Evolutionary conservation across 75 land plant species (phyloP), one percentile per base, ranked within the genome.

Genomic region (Pinus albicaulis): DNA sequence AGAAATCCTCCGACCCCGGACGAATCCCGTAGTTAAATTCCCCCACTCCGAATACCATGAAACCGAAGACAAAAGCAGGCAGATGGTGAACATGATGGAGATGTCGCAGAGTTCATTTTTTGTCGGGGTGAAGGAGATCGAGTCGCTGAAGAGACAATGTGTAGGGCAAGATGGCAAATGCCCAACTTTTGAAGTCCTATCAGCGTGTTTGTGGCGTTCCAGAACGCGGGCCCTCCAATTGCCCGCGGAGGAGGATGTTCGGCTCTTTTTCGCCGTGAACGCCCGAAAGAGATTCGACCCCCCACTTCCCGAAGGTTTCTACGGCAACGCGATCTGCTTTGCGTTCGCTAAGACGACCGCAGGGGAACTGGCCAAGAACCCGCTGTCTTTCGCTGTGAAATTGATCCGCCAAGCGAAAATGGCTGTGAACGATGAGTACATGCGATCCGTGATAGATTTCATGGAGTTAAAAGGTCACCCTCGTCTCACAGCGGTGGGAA

Each of bases 381-480:
- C 92, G 2, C 25, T 93, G 59, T 80, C 80, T 11, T 76, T 79
- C 64, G 94, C 91, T 15, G 78, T 93, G 65, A 80, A 85, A 52
- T 69, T 85, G 44, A 85, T 95, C 41, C 80, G 72, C 56, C 74
- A 82, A 59, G 89, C 98, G 10, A 93, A 91, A 55, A 70, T 53
- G 20, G 44, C 17, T 52, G 83, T 93, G 8, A 82, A 75, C 6
- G 84, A 86, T 3, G 89, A 85, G 62, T 95, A 91, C 85, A 80
- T 95, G 82, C 77, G 81, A 36, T 92, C 95, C 0, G 58, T 77
- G 55, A 85, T 90, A 8, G 93, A 92, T 22, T 77, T 84, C 48
- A 73, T 92, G 79, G 93, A 87, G 71, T 57, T 72, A 1, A 80
- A 48, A 8, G 83, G 79, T 10, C 70, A 72, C 0, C 85, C 81